Base-by-base conservation (phyloP, 768 basidiomycete genomes). In the Mycena floridula region DNA sequence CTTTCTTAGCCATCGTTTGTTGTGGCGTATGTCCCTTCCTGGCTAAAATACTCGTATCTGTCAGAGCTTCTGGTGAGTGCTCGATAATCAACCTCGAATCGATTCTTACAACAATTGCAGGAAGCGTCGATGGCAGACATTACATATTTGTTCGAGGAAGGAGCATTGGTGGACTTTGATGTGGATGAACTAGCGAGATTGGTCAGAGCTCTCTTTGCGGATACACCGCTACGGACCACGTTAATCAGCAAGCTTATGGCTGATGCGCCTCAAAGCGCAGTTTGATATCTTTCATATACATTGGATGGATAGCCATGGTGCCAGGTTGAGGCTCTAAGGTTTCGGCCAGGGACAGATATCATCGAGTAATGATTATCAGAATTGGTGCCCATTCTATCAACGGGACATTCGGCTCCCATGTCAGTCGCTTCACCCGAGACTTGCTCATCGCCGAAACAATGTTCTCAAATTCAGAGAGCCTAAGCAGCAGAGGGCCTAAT, bases 41-140 rank as follows among this genome's bases (percentile, higher is more conserved):
- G 94, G 94, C 71, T 96, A 54, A 95, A 95, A 62, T 95, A 89
- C 62, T 91, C 87, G 16, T 97, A 97, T 62, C 72, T 96, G 4
- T 89, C 89, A 2, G 93, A 96, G 61, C 74, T 97, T 11, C 60
- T 97, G 72, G 92, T 93, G 48, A 37, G 86, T 72, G 22, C 3
- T 41, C 50, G n/a, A 16, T 8, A 41, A 11, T 43, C 37, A 30
- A 18, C 48, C 26, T n/a, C n/a, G n/a, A n/a, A 15, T 43, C 30
- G 16, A 12, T 25, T 18, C 43, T 25, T 20, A 13, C 25, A 16
- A 42, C 27, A 24, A 20, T 25, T 62, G 40, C 52, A 93, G 91
- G 90, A 92, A 63, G 93, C 91, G 1, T 90, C 89, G 25, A 80
- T 97, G 60, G 88, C 82, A 28, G 94, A 97, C 60, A 83, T 96